phyloP scores from a whole-genome alignment of 2,329 filamentous ascomycete species.

The Claviceps humidiphila region DNA sequence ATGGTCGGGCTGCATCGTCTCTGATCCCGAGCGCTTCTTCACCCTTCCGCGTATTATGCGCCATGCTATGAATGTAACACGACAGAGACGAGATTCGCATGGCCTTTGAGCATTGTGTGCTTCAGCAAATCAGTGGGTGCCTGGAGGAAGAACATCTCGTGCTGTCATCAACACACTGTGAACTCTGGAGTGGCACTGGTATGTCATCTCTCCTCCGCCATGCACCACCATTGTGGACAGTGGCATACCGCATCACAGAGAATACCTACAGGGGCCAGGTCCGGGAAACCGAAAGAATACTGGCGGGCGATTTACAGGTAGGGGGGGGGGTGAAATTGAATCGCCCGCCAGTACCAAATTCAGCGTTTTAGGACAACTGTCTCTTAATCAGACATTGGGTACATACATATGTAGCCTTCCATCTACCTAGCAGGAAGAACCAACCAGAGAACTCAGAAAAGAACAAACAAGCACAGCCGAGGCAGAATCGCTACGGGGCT shows the following conservation, averaged over 20 bases:
- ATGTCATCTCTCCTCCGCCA: too few relatives aligned
- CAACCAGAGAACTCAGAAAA: too few relatives aligned
- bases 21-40: not conserved
- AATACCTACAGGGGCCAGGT: not conserved
- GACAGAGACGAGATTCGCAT: not conserved
- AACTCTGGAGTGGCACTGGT: too few relatives aligned
- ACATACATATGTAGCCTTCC: not conserved
- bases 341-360: not conserved
- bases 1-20: not conserved
- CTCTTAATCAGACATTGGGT: not conserved
- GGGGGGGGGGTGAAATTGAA: too few relatives aligned
- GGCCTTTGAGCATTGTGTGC: not conserved
- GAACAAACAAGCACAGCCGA: too few relatives aligned
- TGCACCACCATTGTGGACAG: not conserved
- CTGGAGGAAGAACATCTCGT: not conserved
- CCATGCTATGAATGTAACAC: not conserved
- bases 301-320: too few relatives aligned
- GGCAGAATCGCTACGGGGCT: too few relatives aligned
- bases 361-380: not conserved
- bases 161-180: constrained; percentile 1
- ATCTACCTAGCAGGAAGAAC: not conserved
- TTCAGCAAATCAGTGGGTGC: not conserved
- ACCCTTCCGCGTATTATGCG: not conserved
- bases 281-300: not conserved
- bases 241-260: not conserved